Base-by-base conservation (phyloP, 257 asterid species). In the Paulownia fortunei region DNA sequence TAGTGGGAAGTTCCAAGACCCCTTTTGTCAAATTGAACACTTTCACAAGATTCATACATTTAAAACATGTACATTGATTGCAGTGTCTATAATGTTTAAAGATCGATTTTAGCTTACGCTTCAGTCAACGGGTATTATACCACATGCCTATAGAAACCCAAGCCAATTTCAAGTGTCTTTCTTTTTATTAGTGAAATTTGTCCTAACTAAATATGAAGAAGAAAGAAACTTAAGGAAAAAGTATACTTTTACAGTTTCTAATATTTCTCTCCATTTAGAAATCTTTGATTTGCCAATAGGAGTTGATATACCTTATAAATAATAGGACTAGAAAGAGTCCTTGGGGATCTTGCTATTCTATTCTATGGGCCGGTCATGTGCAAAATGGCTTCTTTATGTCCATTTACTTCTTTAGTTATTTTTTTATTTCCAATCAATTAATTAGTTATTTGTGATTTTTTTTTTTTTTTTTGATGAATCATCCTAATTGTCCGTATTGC, bases 351-450 rank as follows among this genome's bases (percentile, higher is more conserved):
- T 79, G 30, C 60, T 56, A 30, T 52, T 69, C 41, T 26, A 21
- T 60, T 47, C 55, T 69, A 59, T 61, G 77, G 74, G 61, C 44
- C 32, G 26, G 21, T 72, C 82, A 62, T 62, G 75, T 73, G 69
- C 79, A 42, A 46, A 62, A 52, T n/a, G 73, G 65, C 24, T 47
- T 63, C 69, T 72, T 62, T 72, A 52, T 65, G 44, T 55, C 61
- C 60, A 79, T 64, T 69, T 73, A 44, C 76, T 69, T 41, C 46
- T 26, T 41, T 41, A 27, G 2, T 51, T n/a, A 56, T 69, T 8
- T 13, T 47, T 64, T 37, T 6, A 21, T 56, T 37, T 32, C n/a
- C 32, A 58, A 72, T 30, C 49, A 72, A 18, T 26, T 27, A 16
- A 51, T 39, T 12, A 37, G 0, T 5, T 63, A 19, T 56, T 39